Conservation (phyloP, 2,329 filamentous ascomycete genomes). For the Venturia oleaginea region DNA sequence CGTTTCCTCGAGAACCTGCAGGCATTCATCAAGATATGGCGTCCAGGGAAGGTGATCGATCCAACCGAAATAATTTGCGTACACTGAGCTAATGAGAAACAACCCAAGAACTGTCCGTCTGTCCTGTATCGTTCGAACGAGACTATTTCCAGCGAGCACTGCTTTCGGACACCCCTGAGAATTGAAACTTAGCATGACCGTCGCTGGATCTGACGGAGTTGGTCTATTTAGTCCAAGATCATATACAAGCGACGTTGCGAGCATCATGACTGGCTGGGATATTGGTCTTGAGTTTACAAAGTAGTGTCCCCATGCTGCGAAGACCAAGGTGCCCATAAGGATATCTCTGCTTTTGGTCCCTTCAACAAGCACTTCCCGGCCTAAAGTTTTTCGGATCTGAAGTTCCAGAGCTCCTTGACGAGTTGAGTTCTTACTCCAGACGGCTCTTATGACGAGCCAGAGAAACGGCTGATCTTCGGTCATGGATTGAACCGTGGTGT, state of each 20-base stretch:
- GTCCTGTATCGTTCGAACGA: constrained; percentile 39
- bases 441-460: constrained; percentile 19
- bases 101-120: constrained; percentile 40
- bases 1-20: constrained; percentile 37
- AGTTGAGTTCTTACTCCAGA: constrained; percentile 17
- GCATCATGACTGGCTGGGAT: constrained; percentile 17
- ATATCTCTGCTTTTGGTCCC: constrained; percentile 21
- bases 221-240: constrained; percentile 12
- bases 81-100: constrained; percentile 36
- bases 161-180: constrained; percentile 15
- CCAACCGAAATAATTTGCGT: constrained; percentile 35
- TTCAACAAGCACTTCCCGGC: constrained; percentile 19
- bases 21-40: constrained; percentile 48
- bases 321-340: constrained; percentile 19
- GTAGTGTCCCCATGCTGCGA: constrained; percentile 18
- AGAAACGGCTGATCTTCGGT: constrained; percentile 16
- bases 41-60: constrained; percentile 49
- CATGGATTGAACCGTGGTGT: constrained; percentile 14
- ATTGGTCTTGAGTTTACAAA: background rate
- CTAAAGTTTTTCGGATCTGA: constrained; percentile 17
- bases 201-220: background rate
- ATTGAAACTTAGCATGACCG: constrained; percentile 10
- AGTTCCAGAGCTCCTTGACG: constrained; percentile 18
- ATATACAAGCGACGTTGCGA: constrained; percentile 17
- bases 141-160: constrained; percentile 11